A percentile compares a stretch with the other conserved stretches of the same genome.
Evolutionary conservation across 1,139 yeast species (phyloP).

Genomic region (Hyphopichia buzzinii): DNA sequence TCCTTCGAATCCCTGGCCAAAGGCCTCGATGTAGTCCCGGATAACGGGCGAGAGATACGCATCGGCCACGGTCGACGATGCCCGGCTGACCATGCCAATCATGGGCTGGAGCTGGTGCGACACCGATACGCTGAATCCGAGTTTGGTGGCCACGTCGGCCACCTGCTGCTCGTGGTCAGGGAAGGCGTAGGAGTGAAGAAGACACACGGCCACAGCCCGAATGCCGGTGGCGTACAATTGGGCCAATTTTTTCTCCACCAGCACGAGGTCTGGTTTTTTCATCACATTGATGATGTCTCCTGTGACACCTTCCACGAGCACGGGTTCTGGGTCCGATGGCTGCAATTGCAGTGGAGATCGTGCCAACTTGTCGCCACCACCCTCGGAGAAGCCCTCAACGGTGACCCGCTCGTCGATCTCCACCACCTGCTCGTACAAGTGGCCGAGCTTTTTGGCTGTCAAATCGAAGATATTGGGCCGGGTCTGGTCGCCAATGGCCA

Average conservation of each 20-base stretch:
- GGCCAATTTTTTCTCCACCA: conserved; percentile 21
- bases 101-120: conserved; percentile 44
- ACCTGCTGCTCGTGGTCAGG: conserved; percentile 38
- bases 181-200: conserved; percentile 40
- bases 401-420: conserved; percentile 46
- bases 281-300: conserved; percentile 37
- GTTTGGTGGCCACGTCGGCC: conserved; percentile 33
- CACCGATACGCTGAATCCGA: conserved; percentile 40
- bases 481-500: conserved; percentile 41
- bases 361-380: conserved; percentile 34
- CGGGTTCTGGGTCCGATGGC: conserved; percentile 22
- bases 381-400: conserved; percentile 37
- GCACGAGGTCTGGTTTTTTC: conserved; percentile 29
- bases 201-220: conserved; percentile 36
- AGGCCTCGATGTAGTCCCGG: conserved; percentile 30
- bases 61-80: conserved; percentile 47
- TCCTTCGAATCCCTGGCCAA: conserved; percentile 45
- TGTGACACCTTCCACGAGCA: conserved; percentile 27
- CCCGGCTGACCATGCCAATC: conserved; percentile 44
- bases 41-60: conserved; percentile 44
- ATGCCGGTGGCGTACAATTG: conserved; percentile 26
- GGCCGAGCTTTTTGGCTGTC: conserved; percentile 36
- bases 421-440: conserved; percentile 32
- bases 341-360: no score
- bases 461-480: conserved; percentile 39